These are phyloP conservation scores for Pochonia chlamydosporia DNA, from an alignment of 2,329 filamentous ascomycete genomes.

Conservation along the genomic window DNA sequence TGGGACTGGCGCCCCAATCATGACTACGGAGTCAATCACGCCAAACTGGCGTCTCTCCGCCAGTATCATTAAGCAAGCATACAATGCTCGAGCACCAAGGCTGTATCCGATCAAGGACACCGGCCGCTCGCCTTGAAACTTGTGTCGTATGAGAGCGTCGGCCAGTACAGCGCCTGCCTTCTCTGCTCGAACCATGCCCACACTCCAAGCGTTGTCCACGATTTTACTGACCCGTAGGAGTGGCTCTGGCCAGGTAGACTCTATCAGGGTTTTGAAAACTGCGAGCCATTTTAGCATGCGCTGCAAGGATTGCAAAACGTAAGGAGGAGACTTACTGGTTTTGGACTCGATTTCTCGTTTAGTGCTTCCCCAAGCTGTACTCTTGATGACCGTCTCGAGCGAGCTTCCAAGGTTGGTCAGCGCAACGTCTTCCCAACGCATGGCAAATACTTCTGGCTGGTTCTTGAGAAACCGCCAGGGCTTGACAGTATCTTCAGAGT, in stretches of 20 bases:
- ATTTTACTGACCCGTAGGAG: constrained; percentile 66
- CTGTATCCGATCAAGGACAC: constrained; percentile 80
- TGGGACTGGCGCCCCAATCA: constrained; percentile 79
- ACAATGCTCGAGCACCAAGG: constrained; percentile 77
- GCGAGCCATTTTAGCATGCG: constrained; percentile 12
- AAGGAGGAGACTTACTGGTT: constrained; percentile 35
- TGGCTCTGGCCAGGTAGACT: constrained; percentile 55
- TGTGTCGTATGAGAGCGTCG: constrained; percentile 70
- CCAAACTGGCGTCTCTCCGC: constrained; percentile 81
- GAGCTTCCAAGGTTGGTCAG: constrained; percentile 72
- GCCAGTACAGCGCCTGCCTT: constrained; percentile 68
- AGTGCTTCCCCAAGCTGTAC: constrained; percentile 72
- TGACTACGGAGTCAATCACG: constrained; percentile 74
- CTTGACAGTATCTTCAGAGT: constrained; percentile 59
- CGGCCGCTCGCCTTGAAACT: constrained; percentile 74
- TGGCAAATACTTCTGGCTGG: constrained; percentile 71
- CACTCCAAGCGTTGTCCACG: constrained; percentile 75
- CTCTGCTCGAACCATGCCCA: constrained; percentile 70
- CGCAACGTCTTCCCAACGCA: constrained; percentile 77
- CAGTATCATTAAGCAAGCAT: constrained; percentile 71
- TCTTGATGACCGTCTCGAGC: constrained; percentile 71
- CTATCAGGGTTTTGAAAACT: constrained; percentile 52
- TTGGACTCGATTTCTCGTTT: constrained; percentile 41
- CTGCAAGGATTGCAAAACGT: neutral
- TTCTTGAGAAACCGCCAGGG: constrained; percentile 74